These are phyloP conservation scores for Neocucurbitaria cava DNA, from an alignment of 2,329 filamentous ascomycete species.

Conservation along the genomic window DNA sequence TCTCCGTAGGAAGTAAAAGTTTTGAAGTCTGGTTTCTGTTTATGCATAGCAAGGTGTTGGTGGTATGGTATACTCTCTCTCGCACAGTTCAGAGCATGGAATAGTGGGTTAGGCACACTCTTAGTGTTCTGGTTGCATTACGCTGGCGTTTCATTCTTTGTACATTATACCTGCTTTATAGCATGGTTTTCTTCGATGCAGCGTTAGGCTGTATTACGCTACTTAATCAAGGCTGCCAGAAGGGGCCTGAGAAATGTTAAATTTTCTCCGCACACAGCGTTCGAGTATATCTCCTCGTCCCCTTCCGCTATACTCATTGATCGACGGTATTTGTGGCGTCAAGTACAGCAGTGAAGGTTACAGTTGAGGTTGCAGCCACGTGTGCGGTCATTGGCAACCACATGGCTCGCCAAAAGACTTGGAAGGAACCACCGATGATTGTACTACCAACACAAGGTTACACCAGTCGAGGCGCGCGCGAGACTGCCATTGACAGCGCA, in stretches of 20 bases:
- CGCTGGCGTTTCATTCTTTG: not conserved
- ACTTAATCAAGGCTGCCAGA: too few relatives aligned
- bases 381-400: not conserved
- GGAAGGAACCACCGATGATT: not conserved
- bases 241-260: too few relatives aligned
- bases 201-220: not conserved
- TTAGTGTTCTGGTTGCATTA: not conserved
- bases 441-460: not conserved
- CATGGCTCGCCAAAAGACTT: not conserved
- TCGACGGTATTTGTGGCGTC: too few relatives aligned
- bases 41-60: conserved; percentile 15
- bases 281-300: too few relatives aligned
- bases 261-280: too few relatives aligned
- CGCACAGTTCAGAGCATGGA: not conserved
- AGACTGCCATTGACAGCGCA: not conserved
- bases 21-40: not conserved
- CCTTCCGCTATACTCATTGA: too few relatives aligned
- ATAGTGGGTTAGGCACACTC: not conserved
- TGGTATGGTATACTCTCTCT: not conserved
- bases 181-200: not conserved
- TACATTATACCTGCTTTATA: not conserved
- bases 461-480: not conserved
- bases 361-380: not conserved
- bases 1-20: not conserved
- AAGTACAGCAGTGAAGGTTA: too few relatives aligned